Evolutionary conservation across 2,329 filamentous ascomycete genomes (phyloP), one percentile per base, ranked within the genome.

Genomic region (Ascochyta clinopodiicola): DNA sequence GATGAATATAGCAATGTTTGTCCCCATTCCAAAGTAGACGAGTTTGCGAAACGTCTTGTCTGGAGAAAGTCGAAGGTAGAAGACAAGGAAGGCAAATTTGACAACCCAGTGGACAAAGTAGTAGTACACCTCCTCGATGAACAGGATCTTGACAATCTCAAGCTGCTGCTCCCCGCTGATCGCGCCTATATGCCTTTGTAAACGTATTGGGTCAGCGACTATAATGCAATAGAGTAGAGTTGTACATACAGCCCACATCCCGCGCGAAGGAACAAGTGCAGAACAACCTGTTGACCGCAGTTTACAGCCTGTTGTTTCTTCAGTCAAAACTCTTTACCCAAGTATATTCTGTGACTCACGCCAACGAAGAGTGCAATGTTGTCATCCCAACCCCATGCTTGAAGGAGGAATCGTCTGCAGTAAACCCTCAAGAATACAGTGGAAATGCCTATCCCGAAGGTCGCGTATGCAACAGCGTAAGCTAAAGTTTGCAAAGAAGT

Each of bases 61-160:
- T 0, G 59, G 60, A 3, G 71, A 68, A 6, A 73, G 55, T 1
- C 71, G 67, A 12, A 75, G 62, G 44, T 74, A 76, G 58, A 76
- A 76, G 42, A 71, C 60, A 0, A 76, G 63, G 47, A 75, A 76
- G 24, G 68, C 64, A 44, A 61, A 65, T 56, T 75, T 75, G 50
- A 75, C 68, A 13, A 61, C 47, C 44, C 62, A 75, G 36, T 76
- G 72, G 17, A 70, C 63, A 21, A 59, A 61, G 35, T 70, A 62
- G 46, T 74, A 74, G 40, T 60, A 69, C 10, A 75, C 53, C 27
- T 75, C 72, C 39, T 74, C 69, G 15, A 67, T 58, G 19, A 75
- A 73, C 6, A 74, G 61, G 32, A 57, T 64, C 45, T 60, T 36
- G 9, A 53, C 22, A 21, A 57, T 38, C 38, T 39, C n/a, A 12